phyloP scores from a whole-genome alignment of 768 basidiomycete genomes.

The Leccinum barrowsii region DNA sequence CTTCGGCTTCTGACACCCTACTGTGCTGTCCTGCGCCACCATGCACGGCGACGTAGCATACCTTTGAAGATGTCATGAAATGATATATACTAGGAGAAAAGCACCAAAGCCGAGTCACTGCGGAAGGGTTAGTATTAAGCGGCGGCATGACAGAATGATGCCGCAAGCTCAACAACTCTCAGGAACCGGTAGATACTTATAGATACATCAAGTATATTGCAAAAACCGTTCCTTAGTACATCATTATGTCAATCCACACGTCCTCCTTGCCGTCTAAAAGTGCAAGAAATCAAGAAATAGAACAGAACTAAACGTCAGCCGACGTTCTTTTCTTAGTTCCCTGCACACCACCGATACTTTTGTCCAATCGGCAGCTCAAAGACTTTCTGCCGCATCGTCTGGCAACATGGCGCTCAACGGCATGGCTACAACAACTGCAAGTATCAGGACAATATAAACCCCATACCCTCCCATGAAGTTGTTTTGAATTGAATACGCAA shows the following conservation, averaged over 20 bases:
- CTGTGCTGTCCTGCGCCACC: constrained; percentile 75
- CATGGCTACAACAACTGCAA: constrained; percentile 11
- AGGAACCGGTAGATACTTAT: constrained; percentile 22
- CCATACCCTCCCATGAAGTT: constrained; percentile 36
- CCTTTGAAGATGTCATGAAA: constrained; percentile 16
- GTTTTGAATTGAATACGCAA: constrained; percentile 35
- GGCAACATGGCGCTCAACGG: constrained; percentile 24
- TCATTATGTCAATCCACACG: background rate
- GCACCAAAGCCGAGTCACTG: background rate
- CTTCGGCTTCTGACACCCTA: constrained; percentile 41
- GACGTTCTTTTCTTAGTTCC: background rate
- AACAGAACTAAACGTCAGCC: constrained; percentile 9
- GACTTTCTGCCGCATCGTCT: constrained; percentile 13
- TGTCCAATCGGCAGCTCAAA: constrained; percentile 15
- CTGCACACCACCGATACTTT: background rate
- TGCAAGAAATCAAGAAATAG: constrained; percentile 7
- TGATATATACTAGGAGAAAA: background rate
- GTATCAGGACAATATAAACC: constrained; percentile 31
- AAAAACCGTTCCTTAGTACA: constrained; percentile 1
- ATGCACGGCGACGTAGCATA: constrained; percentile 59
- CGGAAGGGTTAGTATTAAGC: too few relatives aligned
- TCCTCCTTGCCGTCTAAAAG: constrained; percentile 2
- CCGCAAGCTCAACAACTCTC: background rate
- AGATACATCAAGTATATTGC: constrained; percentile 21
- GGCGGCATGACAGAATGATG: too few relatives aligned